Percentiles rank a stretch among this genome's conserved stretches.
Conservation (phyloP, 805 yeast genomes). For the Zygosaccharomyces bailii region DNA sequence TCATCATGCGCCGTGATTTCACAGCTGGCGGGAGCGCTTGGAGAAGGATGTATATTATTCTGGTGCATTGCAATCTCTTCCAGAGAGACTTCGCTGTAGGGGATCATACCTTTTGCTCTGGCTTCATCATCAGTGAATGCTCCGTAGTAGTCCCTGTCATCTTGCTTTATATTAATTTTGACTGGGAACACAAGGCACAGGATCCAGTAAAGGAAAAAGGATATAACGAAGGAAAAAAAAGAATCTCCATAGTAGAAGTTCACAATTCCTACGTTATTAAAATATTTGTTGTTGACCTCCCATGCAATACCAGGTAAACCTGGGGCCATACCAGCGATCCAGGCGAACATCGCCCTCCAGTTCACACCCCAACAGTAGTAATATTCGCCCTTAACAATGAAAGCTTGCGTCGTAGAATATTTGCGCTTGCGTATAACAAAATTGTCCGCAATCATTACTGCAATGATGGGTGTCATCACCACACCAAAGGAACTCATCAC, state of each 20-base stretch:
- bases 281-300: conserved; percentile 34
- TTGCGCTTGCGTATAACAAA: conserved; percentile 38
- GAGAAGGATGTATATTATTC: not conserved
- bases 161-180: conserved; percentile 35
- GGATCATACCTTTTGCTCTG: conserved; percentile 32
- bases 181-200: conserved; percentile 39
- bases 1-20: not conserved
- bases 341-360: conserved; percentile 37
- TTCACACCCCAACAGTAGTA: conserved; percentile 41
- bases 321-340: conserved; percentile 42
- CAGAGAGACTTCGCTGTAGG: conserved; percentile 31
- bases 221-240: conserved; percentile 41
- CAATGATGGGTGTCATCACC: conserved; percentile 39
- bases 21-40: not conserved
- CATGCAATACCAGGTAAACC: conserved; percentile 48
- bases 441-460: conserved; percentile 42
- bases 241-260: conserved; percentile 45
- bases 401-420: conserved; percentile 35
- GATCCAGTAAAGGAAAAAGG: conserved; percentile 39
- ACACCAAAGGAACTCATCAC: conserved; percentile 41
- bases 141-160: conserved; percentile 41
- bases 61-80: conserved; percentile 23
- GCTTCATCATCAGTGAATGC: conserved; percentile 40
- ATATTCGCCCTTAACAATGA: conserved; percentile 34
- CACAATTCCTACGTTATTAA: conserved; percentile 37